Evolutionary conservation across 176 grass and related monocot species (phyloP), one percentile per base, ranked within the genome.

Genomic region (Saccharum spontaneum): DNA sequence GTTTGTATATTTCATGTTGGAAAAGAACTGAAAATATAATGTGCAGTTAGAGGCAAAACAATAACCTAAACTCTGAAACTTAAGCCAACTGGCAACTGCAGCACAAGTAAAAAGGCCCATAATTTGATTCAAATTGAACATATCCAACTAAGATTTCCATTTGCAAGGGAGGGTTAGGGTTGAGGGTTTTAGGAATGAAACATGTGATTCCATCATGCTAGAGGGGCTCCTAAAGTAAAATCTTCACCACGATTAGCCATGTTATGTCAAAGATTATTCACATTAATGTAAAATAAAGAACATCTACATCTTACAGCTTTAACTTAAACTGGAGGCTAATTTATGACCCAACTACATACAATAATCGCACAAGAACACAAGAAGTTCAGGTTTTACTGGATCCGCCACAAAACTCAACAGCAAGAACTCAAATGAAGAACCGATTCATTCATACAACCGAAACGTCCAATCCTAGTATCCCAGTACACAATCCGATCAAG

Each of bases 11-110:
- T 91, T 36, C 49, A 81, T 69, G 36, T 72, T 64, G 55, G 20
- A 59, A 50, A 87, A 46, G 69, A 83, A 45, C 82, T 83, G 82
- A 76, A 87, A 84, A 80, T 16, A 24, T 67, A 90, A 67, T 3
- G 24, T 73, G 65, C 38, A 18, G 50, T 71, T 39, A 76, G 33
- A 66, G 46, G 8, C 43, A 50, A 63, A 79, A 63, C 3, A 1
- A 18, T 18, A 70, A n/a, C 13, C 30, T 55, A 48, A 39, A 84
- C 37, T 68, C 30, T 68, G 45, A 39, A 84, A 55, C 62, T 54
- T 68, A 6, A 33, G 6, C 43, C 12, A 59, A 49, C 20, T 79
- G 16, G 6, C 18, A 10, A 60, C 20, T 8, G 1, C 14, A 45
- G 37, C 20, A 50, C 12, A 38, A 62, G 18, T 50, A 13, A 63